A percentile compares a stretch with the other conserved stretches of the same genome.
phyloP scores from a whole-genome alignment of 140 eudicot genomes.

The Oenanthe javanica region DNA sequence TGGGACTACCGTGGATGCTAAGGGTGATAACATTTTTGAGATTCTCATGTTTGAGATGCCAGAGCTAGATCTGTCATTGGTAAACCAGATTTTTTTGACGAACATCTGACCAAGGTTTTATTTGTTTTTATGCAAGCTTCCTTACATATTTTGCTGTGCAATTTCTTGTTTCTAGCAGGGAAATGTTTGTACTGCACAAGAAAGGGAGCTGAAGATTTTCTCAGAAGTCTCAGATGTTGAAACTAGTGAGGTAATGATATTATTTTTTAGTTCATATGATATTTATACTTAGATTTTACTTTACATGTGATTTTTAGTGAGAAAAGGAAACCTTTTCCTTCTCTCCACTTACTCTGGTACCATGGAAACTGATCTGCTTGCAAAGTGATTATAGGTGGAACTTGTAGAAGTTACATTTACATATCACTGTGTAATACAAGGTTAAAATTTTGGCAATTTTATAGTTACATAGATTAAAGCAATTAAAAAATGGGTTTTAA shows the following conservation, averaged over 20 bases:
- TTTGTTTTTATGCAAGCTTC: neutral
- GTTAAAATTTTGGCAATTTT: neutral
- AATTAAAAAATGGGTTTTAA: neutral
- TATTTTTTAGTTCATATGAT: neutral
- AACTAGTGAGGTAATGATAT: conserved; percentile 34
- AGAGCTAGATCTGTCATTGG: conserved; percentile 49
- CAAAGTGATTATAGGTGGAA: neutral
- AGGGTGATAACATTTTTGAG: conserved; percentile 18
- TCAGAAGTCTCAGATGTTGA: conserved; percentile 43
- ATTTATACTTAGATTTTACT: neutral
- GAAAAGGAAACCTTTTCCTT: neutral
- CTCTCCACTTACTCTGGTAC: conserved; percentile 1
- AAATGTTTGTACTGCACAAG: conserved; percentile 33
- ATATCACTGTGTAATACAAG: neutral
- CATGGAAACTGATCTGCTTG: neutral
- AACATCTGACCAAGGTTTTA: neutral
- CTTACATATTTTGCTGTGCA: conserved; percentile 14
- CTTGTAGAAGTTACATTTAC: neutral
- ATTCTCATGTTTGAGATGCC: conserved; percentile 59
- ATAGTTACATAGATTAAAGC: neutral
- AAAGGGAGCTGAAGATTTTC: conserved; percentile 32
- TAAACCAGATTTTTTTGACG: conserved; percentile 14
- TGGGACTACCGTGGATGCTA: conserved; percentile 21
- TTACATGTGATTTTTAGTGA: neutral
- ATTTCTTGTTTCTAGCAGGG: conserved; percentile 40